Evolutionary conservation across 148 eudicot genomes (phyloP), one percentile per base, ranked within the genome.

Genomic region (Vaccinium corymbosum): DNA sequence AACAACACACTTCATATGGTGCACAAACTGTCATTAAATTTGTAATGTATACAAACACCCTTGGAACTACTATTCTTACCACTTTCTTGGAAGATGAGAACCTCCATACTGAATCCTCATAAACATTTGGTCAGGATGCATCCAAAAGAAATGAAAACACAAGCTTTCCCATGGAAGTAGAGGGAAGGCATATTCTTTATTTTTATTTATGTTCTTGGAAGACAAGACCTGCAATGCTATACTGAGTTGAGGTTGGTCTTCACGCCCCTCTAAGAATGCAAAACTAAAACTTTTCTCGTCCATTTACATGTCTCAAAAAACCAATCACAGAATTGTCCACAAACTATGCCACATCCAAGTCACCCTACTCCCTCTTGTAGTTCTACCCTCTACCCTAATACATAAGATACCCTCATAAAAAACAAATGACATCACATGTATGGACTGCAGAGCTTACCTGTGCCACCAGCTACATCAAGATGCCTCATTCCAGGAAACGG

Each of bases 401-500:
- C 22, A 17, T 16, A 72, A 72, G 49, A 35, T 32, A 72, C 12
- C 22, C 0, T 6, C 38, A 38, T 50, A 42, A 56, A n/a, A 57
- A 42, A 19, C 4, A 56, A 12, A 57, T 25, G 55, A 17, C 55
- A 22, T 74, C 55, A 9, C 53, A 19, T 35, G 25, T 16, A 20
- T 20, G 22, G 38, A 79, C 11, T 50, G 64, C 7, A 72, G 19
- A 71, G 53, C 79, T 78, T 79, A 94, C 99, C 99, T 88, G 98
- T 96, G 56, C 99, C 99, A 84, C 98, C 98, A 87, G 98, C 98
- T 81, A 96, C 97, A 89, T 96, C 98, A 85, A 96, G 94, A 89
- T 96, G 99, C 90, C 90, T 93, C 98, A 92, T 96, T 85, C 98
- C 99, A 81, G 97, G 99, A 89, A 93, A 96, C 35, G 99, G 98